Evolutionary conservation across 2,329 filamentous ascomycete species (phyloP), one percentile per base, ranked within the genome.

Genomic region (Cercospora sp.): DNA sequence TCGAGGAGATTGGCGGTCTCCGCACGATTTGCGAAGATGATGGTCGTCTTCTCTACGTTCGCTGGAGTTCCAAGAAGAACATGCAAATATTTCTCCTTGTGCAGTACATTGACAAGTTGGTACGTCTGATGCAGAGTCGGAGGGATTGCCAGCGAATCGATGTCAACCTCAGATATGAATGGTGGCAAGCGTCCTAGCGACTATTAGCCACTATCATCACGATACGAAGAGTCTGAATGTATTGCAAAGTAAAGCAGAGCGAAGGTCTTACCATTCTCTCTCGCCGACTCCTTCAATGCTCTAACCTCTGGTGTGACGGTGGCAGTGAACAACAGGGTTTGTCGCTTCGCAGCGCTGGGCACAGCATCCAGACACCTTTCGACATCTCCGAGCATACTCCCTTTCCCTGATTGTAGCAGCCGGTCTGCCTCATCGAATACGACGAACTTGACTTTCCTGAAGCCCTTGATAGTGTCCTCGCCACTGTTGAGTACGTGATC

Each of bases 381-480:
- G 1, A 99, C 89, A 75, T 97, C 95, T 4, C 92, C 91, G n/a
- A 97, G 85, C 94, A 97, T 97, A 80, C 90, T 94, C 28, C 94
- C 94, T 18, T 87, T 85, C 60, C 88, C 87, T 36, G 89, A 86
- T 45, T 90, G 87, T 55, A 99, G 87, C 42, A 99, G 85, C 55
- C 95, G 88, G 81, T 99, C 95, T 3, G 95, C 95, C 83, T 99
- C 95, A 77, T 99, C 95, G 51, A 99, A 89, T 7, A 99, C 93
- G 2, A 98, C 91, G 78, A 92, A 94, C 66, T 88, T 89, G 28
- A 93, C 90, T 61, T 94, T 87, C 18, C 89, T 86, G 57, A 99
- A 83, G 0, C 93, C 94, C 67, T 89, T 89, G 68, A 96, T 87
- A 0, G 94, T 98, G 77, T 99, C 95, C 75, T 94, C 89, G 53